Evolutionary conservation across 73 alveolate species (phyloP), one percentile per base, ranked within the genome.

Genomic region (Symbiodinium pilosum): DNA sequence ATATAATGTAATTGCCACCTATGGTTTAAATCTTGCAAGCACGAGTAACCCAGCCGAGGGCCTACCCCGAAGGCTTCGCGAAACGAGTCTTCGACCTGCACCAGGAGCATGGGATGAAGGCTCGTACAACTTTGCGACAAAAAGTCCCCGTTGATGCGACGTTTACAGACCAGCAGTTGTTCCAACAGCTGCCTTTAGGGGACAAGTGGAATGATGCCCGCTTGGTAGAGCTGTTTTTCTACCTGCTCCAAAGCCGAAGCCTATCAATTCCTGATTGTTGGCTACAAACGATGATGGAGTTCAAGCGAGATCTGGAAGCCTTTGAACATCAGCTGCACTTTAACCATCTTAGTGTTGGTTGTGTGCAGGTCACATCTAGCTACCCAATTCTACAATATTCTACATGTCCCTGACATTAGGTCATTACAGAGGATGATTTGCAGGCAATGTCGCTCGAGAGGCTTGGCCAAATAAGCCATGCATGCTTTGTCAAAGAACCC

Each of bases 161-260:
- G 32, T 34, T 40, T 32, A 24, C 73, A 0, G 95, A 88, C 86
- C 12, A 71, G 69, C 86, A 88, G 44, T 68, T 88, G 16, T 88
- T 88, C 42, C 71, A 88, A 26, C n/a, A 6, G 34, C 39, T 11
- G 21, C 86, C 95, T 5, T 6, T 88, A 43, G 86, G 86, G 14
- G 95, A 88, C 38, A 36, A 9, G 20, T 88, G 95, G 95, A 39
- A 47, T 64, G 95, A 88, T 1, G 95, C 95, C 6, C 86, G 43
- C 20, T 68, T 88, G n/a, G 86, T 86, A 38, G 73, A 18, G 0
- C 47, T 64, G 3, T 88, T 88, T 44, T 9, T 39, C 69, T 88
- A 88, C 36, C 11, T 88, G 86, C 43, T 88, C 30, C 36, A 56
- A n/a, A 56, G 42, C 69, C 68, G 64, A 56, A n/a, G 24, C 36